Conservation (phyloP, 257 asterid genomes). For the Petrea volubilis region DNA sequence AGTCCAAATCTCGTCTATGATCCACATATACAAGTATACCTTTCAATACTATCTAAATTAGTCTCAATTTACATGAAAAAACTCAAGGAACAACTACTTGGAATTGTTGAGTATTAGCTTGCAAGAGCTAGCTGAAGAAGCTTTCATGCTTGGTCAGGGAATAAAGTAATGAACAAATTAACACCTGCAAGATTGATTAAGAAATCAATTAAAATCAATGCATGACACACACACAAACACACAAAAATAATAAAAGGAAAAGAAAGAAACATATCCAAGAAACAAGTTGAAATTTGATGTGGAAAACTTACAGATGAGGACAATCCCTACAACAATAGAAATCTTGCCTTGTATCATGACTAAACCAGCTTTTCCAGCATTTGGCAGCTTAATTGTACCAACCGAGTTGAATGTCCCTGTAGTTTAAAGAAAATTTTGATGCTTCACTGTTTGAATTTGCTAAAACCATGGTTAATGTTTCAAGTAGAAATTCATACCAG, state of each 20-base stretch:
- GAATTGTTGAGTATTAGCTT: slow-evolving; percentile 35
- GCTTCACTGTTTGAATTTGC: background rate
- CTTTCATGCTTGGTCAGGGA: slow-evolving; percentile 93
- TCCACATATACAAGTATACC: no score
- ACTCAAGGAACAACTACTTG: background rate
- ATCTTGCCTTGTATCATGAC: slow-evolving; percentile 84
- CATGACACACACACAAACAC: no score
- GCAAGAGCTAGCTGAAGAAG: slow-evolving; percentile 56
- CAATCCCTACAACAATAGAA: slow-evolving; percentile 85
- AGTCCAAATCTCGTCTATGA: no score
- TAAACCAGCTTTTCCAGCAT: slow-evolving; percentile 96
- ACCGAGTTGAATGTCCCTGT: slow-evolving; percentile 80
- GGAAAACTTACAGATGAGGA: slow-evolving; percentile 70
- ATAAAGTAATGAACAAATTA: slow-evolving; percentile 71
- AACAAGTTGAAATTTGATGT: background rate
- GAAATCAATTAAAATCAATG: no score
- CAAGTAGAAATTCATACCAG: slow-evolving; percentile 50
- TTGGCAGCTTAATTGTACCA: slow-evolving; percentile 84
- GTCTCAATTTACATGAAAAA: slow-evolving; percentile 18
- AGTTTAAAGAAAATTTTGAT: background rate
- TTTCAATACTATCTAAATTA: background rate
- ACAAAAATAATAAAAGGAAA: background rate
- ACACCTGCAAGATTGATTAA: slow-evolving; percentile 65
- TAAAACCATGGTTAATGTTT: background rate
- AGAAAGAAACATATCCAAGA: background rate